Evolutionary conservation across 768 basidiomycete species (phyloP), one percentile per base, ranked within the genome.

Genomic region (Leccinum aurantiacum): DNA sequence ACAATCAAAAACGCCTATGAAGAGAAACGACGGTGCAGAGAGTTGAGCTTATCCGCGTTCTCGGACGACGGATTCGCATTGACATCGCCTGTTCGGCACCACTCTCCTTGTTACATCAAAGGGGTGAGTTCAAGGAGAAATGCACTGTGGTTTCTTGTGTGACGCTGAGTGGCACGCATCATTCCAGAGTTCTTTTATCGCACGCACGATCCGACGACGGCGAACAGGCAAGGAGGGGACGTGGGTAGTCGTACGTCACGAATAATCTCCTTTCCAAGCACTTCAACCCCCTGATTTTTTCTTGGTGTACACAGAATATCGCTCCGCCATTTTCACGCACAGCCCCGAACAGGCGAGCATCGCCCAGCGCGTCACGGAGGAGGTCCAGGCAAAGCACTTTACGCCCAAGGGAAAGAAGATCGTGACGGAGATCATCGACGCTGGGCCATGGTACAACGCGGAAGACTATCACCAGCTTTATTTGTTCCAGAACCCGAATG

Each of bases 151-250:
- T 33, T 13, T 33, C 11, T 35, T 13, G 5, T 13, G 35, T 13
- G 35, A 35, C 13, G 13, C 37, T 38, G 14, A 22, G 24, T 44
- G 55, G 6, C 9, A 57, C 9, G 6, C 3, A 38, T 31, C 10
- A 1, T 46, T 31, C 13, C 71, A 88, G 93, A 96, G 74, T 95
- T 95, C 79, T 95, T 96, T 76, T 96, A 94, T 74, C 84, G 96
- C 50, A 93, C 91, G 0, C 95, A 98, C 67, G 95, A 97, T 65
- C 93, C 95, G 3, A 96, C 94, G 46, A 91, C 91, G 0, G 68
- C 81, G 57, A 87, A 96, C 73, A 76, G 80, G 14, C 94, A 96
- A 71, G 94, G 94, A 29, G 79, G 67, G 2, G 93, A 96, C 67
- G 69, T 68, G 3, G 94, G 95, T 19, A 84, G 86, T 29, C 94